Percentiles rank a stretch among this genome's conserved stretches.
Conservation (phyloP, 2,329 filamentous ascomycete genomes). For the Blumeria hordei region DNA sequence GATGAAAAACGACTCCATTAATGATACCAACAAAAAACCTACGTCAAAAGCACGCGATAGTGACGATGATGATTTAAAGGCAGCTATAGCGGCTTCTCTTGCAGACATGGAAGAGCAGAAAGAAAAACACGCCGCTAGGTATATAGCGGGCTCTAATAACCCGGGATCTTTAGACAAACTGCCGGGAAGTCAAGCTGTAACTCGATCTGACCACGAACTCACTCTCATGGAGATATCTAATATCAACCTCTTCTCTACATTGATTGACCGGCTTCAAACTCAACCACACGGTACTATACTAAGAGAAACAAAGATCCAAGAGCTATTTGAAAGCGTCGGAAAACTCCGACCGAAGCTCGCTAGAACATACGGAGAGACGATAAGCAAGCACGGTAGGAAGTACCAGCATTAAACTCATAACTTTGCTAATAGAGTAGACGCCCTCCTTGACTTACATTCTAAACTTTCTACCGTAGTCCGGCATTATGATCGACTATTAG, state of each 20-base stretch:
- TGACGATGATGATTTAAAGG: constrained; percentile 79
- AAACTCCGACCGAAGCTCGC: constrained; percentile 78
- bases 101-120: constrained; percentile 98
- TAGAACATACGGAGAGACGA: constrained; percentile 88
- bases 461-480: constrained; percentile 90
- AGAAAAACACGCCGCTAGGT: constrained; percentile 57
- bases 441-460: constrained; percentile 75
- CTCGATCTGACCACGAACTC: constrained; percentile 51
- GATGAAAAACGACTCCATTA: constrained; percentile 18
- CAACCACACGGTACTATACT: constrained; percentile 89
- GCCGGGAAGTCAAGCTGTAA: constrained; percentile 36
- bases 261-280: constrained; percentile 84
- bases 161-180: constrained; percentile 25
- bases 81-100: constrained; percentile 82
- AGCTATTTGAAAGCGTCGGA: constrained; percentile 95
- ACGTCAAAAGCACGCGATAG: constrained; percentile 36
- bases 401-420: not conserved
- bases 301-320: constrained; percentile 92
- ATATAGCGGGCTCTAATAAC: constrained; percentile 53
- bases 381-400: constrained; percentile 84
- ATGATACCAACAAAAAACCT: constrained; percentile 16
- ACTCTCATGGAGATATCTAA: constrained; percentile 89
- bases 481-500: constrained; percentile 95
- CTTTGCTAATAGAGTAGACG: constrained; percentile 34
- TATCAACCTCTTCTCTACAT: constrained; percentile 81